These are phyloP conservation scores for Saccharomycopsis babjevae DNA, from an alignment of 805 yeast genomes.

Conservation along the genomic window DNA sequence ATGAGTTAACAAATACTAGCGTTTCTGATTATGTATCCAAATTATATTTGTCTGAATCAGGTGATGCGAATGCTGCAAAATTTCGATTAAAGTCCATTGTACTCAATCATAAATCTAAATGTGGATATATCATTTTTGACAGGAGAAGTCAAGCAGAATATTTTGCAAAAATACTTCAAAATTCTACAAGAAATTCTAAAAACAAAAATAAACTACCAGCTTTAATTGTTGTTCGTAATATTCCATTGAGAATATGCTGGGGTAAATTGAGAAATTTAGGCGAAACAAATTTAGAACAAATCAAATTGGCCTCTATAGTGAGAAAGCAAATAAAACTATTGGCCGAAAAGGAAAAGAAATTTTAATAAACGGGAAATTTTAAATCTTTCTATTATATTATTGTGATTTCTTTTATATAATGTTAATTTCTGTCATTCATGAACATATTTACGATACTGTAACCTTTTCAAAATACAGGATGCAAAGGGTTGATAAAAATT, in stretches of 20 bases:
- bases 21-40: slow-evolving; percentile 41
- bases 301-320: slow-evolving; percentile 41
- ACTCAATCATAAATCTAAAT: slow-evolving; percentile 46
- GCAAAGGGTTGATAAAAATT: too few relatives aligned
- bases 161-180: slow-evolving; percentile 22
- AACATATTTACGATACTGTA: too few relatives aligned
- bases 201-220: slow-evolving; percentile 24
- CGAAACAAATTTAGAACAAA: slow-evolving; percentile 32
- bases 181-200: neutral
- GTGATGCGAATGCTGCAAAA: neutral
- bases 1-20: slow-evolving; percentile 53
- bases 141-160: slow-evolving; percentile 43
- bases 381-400: neutral
- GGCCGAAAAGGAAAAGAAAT: slow-evolving; percentile 27
- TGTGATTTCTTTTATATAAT: too few relatives aligned
- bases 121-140: slow-evolving; percentile 53
- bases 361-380: neutral
- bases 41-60: slow-evolving; percentile 9
- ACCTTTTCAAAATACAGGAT: too few relatives aligned
- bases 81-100: slow-evolving; percentile 34
- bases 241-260: slow-evolving; percentile 48
- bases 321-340: slow-evolving; percentile 42
- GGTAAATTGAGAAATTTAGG: slow-evolving; percentile 39
- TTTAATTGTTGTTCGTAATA: slow-evolving; percentile 26
- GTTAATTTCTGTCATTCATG: too few relatives aligned